phyloP scores from a whole-genome alignment of 2,329 filamentous ascomycete species.

The Xylariaceae sp. region DNA sequence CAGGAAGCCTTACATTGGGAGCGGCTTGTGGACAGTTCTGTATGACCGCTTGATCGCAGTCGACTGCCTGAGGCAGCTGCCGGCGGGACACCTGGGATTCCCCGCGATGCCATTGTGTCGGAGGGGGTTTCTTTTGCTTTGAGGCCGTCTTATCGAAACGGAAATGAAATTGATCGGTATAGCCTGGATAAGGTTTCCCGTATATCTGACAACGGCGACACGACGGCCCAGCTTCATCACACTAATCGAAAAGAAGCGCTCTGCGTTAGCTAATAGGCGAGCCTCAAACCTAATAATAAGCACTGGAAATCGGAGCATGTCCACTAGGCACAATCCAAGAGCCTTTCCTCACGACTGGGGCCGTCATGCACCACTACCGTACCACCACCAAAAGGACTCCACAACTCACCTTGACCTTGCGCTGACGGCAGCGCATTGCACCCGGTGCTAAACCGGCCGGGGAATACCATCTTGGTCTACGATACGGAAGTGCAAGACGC shows the following conservation, averaged over 20 bases:
- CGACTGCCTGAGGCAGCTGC: neutral
- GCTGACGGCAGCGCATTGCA: slow-evolving; percentile 18
- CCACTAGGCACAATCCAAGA: neutral
- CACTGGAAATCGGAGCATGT: neutral
- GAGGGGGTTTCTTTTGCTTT: slow-evolving; percentile 6
- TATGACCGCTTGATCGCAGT: neutral
- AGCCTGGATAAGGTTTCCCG: slow-evolving; percentile 18
- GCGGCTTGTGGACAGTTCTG: neutral
- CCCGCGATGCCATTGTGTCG: neutral
- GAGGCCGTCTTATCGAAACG: slow-evolving; percentile 17
- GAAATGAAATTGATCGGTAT: slow-evolving; percentile 22
- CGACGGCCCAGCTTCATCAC: slow-evolving; percentile 16
- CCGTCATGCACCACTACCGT: neutral
- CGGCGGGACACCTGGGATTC: neutral
- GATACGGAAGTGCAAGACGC: slow-evolving; percentile 5
- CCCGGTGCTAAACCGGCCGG: slow-evolving; percentile 20
- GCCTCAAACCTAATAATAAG: neutral
- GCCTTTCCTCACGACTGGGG: neutral
- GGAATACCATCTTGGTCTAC: slow-evolving; percentile 20
- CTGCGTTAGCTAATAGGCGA: slow-evolving; percentile 11
- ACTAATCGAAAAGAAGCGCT: slow-evolving; percentile 9
- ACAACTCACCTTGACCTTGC: slow-evolving; percentile 21
- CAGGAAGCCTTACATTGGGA: neutral
- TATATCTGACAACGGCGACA: slow-evolving; percentile 20
- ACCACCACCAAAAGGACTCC: neutral